Base-by-base conservation (phyloP, 768 basidiomycete species). In the Lanmaoa pseudosensibilis region DNA sequence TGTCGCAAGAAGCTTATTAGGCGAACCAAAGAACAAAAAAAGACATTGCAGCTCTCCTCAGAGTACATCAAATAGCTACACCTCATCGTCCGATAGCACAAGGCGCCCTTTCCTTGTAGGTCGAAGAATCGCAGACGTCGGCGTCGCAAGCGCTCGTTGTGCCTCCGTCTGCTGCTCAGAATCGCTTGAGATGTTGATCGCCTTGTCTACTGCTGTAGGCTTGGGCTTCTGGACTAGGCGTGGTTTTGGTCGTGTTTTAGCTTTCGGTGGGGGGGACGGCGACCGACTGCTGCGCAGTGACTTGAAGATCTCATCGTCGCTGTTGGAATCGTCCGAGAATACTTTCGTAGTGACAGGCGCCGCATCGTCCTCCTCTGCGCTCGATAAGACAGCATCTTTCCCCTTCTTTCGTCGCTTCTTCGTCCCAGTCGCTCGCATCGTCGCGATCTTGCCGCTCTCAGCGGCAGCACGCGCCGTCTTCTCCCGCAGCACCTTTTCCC, bases 401-500 rank as follows among this genome's bases (percentile, higher is more conserved):
- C 50, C 73, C 54, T 71, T 74, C 51, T 69, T 75, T 53, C 74
- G 80, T 71, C 90, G 85, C 81, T 78, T 83, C 74, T 82, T 83
- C 38, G 78, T 82, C 39, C 80, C 83, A 25, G 67, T 70, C 13
- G 78, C 75, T 5, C 71, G 74, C 73, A 83, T 82, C 54, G 79
- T 69, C 33, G 61, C 60, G 5, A 75, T 74, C 58, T 62, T 76
- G 5, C 77, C 80, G 49, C 64, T 70, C 50, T 77, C 72, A 13
- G 75, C 80, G 37, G 80, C 79, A 34, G 74, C 75, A 25, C 75
- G 75, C 4, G 79, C 71, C 36, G 73, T 79, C 69, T 77, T 80
- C 66, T 83, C 82, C 46, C 89, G 79, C 65, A 83, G 70, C 49
- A 58, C 75, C 64, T 80, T 82, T 73, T 96, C 94, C 65, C 79